Evolutionary conservation across 805 yeast genomes (phyloP), one percentile per base, ranked within the genome.

Genomic region (Wilhelminamyces savonicus): DNA sequence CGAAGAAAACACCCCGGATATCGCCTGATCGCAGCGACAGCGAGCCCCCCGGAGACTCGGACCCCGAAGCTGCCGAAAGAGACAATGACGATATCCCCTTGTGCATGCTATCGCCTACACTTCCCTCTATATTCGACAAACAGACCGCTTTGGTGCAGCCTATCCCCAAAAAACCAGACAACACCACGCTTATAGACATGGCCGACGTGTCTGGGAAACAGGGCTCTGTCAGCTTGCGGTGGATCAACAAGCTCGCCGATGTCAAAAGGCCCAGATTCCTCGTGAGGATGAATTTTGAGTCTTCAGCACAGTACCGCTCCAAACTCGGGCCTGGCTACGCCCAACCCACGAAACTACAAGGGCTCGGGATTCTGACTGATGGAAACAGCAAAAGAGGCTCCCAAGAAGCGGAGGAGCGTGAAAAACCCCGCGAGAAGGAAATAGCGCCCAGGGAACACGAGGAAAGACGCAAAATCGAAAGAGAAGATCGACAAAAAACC

Each of bases 71-170:
- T n/a, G 28, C 24, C 14, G 31, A 18, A 6, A 25, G 26, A 20
- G 28, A 30, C 12, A 28, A 26, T n/a, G 23, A 26, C 15, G 23
- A 13, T 7, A n/a, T 16, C 3, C 13, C n/a, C n/a, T n/a, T n/a
- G n/a, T n/a, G n/a, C n/a, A 46, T 56, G 37, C 34, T 58, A 13
- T 52, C 60, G 7, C 63, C 64, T 9, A 56, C 63, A 9, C 43
- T 56, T 14, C 63, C 63, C 8, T 35, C 51, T 14, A 43, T 50
- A 6, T 55, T 55, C 27, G 48, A 42, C 25, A 24, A 24, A 9
- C 16, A n/a, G 3, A 17, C 27, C 9, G 15, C 31, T 16, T 21
- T 32, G 17, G 35, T 36, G 4, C 43, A 39, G 11, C 49, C 48
- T 11, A 27, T 35, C 6, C 46, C 48, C 13, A 41, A 41, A 21